Base-by-base conservation (phyloP, 352 stramenopile species). In the Phytophthora podocarpi region DNA sequence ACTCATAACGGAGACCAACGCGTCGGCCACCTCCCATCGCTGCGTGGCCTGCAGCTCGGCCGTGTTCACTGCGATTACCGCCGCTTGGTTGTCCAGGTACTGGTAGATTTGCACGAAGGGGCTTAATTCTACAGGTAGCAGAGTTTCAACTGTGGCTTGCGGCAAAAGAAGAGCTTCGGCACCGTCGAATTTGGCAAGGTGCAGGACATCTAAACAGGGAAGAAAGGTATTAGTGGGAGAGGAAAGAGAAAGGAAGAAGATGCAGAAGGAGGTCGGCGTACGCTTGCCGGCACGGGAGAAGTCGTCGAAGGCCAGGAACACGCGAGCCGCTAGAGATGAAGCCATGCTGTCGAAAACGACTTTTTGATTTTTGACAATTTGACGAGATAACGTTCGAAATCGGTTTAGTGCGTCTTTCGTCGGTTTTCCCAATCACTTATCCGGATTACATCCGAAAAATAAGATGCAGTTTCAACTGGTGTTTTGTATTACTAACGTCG, bases 301-400 rank as follows among this genome's bases (percentile, higher is more conserved):
- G 70, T 91, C 82, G 53, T 91, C 76, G 51, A 91, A 89, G 28
- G 82, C 76, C 32, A 91, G 70, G 56, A 85, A 72, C 41, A 87
- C 78, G 39, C 68, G 57, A 18, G 62, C 27, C 9, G 66, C 46
- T 35, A 81, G 57, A 27, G 37, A 5, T 13, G 26, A 28, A 26
- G 26, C 15, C 55, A 63, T 57, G 1, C 36, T 43, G 39, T 18
- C 27, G 10, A 43, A 21, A 37, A 40, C 26, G 27, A 52, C 28
- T 39, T 11, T 52, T n/a, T n/a, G n/a, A n/a, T n/a, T n/a, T n/a
- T n/a, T n/a, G n/a, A n/a, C n/a, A n/a, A n/a, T n/a, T n/a, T n/a
- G n/a, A n/a, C n/a, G n/a, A n/a, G n/a, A n/a, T n/a, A n/a, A n/a
- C n/a, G n/a, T n/a, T n/a, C n/a, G n/a, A n/a, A n/a, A n/a, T n/a